phyloP scores from a whole-genome alignment of 805 yeast genomes.

The Candida parachauliodes region DNA sequence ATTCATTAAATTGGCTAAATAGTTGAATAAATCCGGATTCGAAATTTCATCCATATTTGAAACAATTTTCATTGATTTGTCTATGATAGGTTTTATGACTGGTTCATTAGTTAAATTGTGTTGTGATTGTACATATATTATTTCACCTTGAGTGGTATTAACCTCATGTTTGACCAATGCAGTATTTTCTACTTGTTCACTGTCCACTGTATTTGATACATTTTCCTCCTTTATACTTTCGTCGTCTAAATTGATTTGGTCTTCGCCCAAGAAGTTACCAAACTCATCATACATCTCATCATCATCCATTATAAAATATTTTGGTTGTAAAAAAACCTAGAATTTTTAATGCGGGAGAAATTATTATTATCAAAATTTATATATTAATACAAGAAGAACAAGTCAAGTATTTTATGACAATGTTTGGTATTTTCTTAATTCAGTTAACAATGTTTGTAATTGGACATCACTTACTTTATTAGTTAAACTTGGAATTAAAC shows the following conservation, averaged over 20 bases:
- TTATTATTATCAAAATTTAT: background rate
- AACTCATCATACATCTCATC: slow-evolving; percentile 75
- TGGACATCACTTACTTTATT: slow-evolving; percentile 83
- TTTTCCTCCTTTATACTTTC: background rate
- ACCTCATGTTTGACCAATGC: slow-evolving; percentile 4
- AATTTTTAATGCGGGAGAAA: background rate
- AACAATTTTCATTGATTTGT: slow-evolving; percentile 22
- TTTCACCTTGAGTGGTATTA: slow-evolving; percentile 1
- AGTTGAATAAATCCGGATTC: slow-evolving; percentile 53
- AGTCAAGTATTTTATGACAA: slow-evolving; percentile 21
- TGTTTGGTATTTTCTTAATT: slow-evolving; percentile 60
- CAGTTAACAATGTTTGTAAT: slow-evolving; percentile 81
- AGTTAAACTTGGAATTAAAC: slow-evolving; percentile 82
- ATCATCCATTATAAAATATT: slow-evolving; percentile 39
- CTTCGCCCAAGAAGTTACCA: slow-evolving; percentile 62
- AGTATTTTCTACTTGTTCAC: slow-evolving; percentile 7
- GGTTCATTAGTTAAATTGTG: slow-evolving; percentile 17
- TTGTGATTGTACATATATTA: slow-evolving; percentile 8
- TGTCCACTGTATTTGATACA: background rate
- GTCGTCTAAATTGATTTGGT: slow-evolving; percentile 36
- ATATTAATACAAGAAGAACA: background rate
- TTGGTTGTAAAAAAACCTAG: background rate
- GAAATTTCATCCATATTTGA: slow-evolving; percentile 49
- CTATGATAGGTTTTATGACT: slow-evolving; percentile 19
- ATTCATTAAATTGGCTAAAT: slow-evolving; percentile 46